phyloP scores from a whole-genome alignment of 306 rosid species.

The Fragaria ananassa region DNA sequence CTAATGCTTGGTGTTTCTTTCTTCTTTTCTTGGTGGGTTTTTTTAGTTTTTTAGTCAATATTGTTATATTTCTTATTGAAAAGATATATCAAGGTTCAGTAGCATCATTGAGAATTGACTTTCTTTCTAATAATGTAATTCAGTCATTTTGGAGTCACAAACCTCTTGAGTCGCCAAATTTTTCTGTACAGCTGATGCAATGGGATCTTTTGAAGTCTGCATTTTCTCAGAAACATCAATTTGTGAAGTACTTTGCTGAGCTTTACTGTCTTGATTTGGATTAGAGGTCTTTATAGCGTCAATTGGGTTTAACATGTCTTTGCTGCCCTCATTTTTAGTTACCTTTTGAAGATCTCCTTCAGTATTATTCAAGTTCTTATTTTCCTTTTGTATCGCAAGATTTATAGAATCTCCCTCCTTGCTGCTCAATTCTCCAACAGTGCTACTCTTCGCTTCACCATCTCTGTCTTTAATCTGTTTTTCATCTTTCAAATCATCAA shows the following conservation, averaged over 20 bases:
- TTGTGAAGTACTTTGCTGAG: constrained; percentile 8
- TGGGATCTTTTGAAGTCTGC: constrained; percentile 12
- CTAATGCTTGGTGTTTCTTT: background rate
- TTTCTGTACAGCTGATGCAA: constrained; percentile 21
- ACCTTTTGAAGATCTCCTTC: constrained; percentile 20
- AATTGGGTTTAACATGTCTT: constrained; percentile 13
- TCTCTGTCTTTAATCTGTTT: constrained; percentile 24
- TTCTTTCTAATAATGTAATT: background rate
- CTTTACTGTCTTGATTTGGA: constrained; percentile 6
- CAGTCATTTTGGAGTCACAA: constrained; percentile 10
- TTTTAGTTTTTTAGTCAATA: background rate
- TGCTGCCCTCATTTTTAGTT: constrained; percentile 4
- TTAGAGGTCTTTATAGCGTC: constrained; percentile 10
- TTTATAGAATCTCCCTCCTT: constrained; percentile 1
- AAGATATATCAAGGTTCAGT: background rate
- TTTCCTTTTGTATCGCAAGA: constrained; percentile 11
- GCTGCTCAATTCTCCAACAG: background rate
- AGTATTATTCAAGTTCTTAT: background rate
- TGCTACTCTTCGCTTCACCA: constrained; percentile 21
- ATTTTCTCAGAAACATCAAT: constrained; percentile 7
- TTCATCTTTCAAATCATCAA: constrained; percentile 28
- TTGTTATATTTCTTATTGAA: too few species aligned
- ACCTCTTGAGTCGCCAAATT: constrained; percentile 38
- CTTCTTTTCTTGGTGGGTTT: background rate
- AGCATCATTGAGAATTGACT: background rate